Conservation (phyloP, 352 stramenopile genomes). For the Phytophthora idaei region DNA sequence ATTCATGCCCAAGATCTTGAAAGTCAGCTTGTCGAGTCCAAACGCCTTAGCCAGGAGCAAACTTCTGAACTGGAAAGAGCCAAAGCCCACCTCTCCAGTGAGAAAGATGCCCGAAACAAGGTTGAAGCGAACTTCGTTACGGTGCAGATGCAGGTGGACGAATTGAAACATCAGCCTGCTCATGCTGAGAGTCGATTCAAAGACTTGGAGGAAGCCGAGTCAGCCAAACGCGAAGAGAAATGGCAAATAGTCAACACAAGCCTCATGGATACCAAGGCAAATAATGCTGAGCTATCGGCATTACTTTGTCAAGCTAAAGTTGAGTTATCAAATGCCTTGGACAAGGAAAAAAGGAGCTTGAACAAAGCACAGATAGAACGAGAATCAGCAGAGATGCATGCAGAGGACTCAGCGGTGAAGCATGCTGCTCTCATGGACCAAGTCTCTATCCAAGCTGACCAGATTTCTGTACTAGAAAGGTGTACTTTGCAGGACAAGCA, state of each 20-base stretch:
- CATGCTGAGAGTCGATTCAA: neutral
- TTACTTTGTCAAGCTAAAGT: constrained; percentile 1
- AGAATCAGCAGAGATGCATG: constrained; percentile 10
- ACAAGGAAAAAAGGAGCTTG: neutral
- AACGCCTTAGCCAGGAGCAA: constrained; percentile 11
- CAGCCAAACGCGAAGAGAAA: neutral
- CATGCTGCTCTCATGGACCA: neutral
- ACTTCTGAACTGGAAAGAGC: constrained; percentile 10
- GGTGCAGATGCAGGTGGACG: neutral
- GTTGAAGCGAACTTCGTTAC: neutral
- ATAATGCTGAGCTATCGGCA: constrained; percentile 7
- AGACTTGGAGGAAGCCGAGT: neutral
- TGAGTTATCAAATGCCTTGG: no score
- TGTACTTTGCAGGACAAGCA: neutral
- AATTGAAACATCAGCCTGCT: constrained; percentile 2
- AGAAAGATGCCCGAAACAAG: constrained; percentile 5
- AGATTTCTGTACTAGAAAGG: constrained; percentile 7
- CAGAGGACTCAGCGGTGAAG: constrained; percentile 8
- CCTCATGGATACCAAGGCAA: neutral
- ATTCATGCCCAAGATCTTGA: neutral
- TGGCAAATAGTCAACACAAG: neutral
- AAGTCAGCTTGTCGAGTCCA: constrained; percentile 7
- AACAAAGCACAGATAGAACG: constrained; percentile 4
- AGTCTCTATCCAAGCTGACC: neutral
- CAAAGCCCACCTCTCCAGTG: constrained; percentile 1